Evolutionary conservation across 805 yeast genomes (phyloP).

Genomic region (Wickerhamomyces sydowiorum): DNA sequence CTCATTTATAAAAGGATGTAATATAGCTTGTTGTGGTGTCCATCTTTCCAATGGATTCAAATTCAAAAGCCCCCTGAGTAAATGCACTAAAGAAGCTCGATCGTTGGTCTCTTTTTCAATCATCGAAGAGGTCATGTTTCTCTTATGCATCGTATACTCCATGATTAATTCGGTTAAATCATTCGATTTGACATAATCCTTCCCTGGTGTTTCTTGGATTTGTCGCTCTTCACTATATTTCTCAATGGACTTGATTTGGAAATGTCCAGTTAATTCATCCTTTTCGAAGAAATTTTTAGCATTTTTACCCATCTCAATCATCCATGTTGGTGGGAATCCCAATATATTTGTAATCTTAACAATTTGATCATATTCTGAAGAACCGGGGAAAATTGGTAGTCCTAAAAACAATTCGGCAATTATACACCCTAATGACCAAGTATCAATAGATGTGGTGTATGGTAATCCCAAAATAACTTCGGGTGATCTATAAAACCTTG

Average conservation of each 20-base stretch:
- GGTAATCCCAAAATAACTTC: slow-evolving; percentile 91
- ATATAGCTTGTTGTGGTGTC: slow-evolving; percentile 92
- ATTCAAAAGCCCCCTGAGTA: slow-evolving; percentile 70
- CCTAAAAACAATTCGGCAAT: slow-evolving; percentile 89
- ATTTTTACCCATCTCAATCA: slow-evolving; percentile 93
- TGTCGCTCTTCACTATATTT: slow-evolving; percentile 48
- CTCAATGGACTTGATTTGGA: slow-evolving; percentile 33
- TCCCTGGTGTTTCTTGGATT: slow-evolving; percentile 67
- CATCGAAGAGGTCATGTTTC: slow-evolving; percentile 39
- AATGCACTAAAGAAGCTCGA: slow-evolving; percentile 67
- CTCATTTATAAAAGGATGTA: slow-evolving; percentile 84
- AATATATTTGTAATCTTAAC: slow-evolving; percentile 75
- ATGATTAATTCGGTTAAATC: slow-evolving; percentile 67
- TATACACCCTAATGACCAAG: slow-evolving; percentile 96
- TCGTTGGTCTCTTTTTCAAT: slow-evolving; percentile 70
- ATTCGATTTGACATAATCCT: slow-evolving; percentile 69
- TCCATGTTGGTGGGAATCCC: slow-evolving; percentile 90
- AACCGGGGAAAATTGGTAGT: slow-evolving; percentile 90
- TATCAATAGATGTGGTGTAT: slow-evolving; percentile 87
- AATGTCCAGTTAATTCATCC: slow-evolving; percentile 13
- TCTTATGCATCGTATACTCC: slow-evolving; percentile 65
- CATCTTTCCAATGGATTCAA: slow-evolving; percentile 91
- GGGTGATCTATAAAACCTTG: slow-evolving; percentile 90
- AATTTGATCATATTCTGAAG: slow-evolving; percentile 88
- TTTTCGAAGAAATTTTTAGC: slow-evolving; percentile 51